Base-by-base conservation (phyloP, 305 asterid genomes). In the Plantago rigida region DNA sequence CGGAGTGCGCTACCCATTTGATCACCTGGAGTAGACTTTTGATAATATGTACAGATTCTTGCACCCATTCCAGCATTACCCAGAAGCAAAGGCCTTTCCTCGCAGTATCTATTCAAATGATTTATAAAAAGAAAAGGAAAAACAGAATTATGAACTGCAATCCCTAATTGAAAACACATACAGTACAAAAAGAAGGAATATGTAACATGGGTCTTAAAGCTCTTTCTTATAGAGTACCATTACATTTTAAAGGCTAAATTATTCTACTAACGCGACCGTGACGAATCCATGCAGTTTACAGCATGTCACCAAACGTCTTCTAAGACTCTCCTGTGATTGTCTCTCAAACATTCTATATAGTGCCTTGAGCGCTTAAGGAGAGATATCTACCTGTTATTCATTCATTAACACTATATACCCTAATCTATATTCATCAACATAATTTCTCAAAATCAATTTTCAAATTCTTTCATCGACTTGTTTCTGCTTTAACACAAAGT, bases 1-100 rank as follows among this genome's bases (percentile, higher is more conserved):
- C 92, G 85, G 84, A 89, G 77, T 58, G 70, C 67, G 73, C 63
- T 81, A 10, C 95, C 97, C 41, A 62, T 77, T 71, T 87, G 92
- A 80, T 87, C 97, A 62, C 82, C 79, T 19, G 94, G 87, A 17
- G 78, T 60, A 17, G 82, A 77, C 77, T 93, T 93, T 71, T 93
- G 97, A 78, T 89, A 89, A 73, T 89, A 93, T 62, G 99, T 93
- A 78, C 93, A 89, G 65, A 89, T 79, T 78, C 95, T 81, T 57
- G 96, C 94, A 77, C 99, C 99, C 99, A 93, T 93, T 71, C 97
- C 99, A 56, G 81, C 78, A 79, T 93, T 89, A 60, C 96, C 88
- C n/a, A 93, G 83, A 70, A 93, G 97, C 78, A 93, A 74, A 78
- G 99, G 99, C 61, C 97, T 87, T 78, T 93, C 96, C 78, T 89